A percentile compares a stretch with the other conserved stretches of the same genome.
Conservation (phyloP, 192 early-diverging fungal genomes). For the Spizellomyces sp. region DNA sequence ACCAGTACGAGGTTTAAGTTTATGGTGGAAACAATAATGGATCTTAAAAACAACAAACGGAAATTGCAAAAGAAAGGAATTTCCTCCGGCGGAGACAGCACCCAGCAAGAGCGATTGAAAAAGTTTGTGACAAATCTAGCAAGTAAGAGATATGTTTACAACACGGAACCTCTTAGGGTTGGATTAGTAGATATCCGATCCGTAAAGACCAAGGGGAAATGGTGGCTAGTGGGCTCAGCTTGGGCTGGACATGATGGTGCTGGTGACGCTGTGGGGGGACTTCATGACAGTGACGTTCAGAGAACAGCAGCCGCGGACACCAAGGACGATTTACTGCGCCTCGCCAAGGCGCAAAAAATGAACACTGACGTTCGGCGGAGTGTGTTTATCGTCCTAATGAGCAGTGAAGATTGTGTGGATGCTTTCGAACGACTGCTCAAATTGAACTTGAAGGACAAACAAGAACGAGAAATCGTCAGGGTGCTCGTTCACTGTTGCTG, state of each 20-base stretch:
- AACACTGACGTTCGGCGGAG: conserved; percentile 92
- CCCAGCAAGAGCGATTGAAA: conserved; percentile 73
- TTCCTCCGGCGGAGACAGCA: conserved; percentile 44
- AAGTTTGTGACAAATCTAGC: conserved; percentile 72
- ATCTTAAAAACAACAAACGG: conserved; percentile 86
- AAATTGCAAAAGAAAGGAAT: conserved; percentile 62
- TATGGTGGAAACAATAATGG: conserved; percentile 92
- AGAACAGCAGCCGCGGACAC: conserved; percentile 22
- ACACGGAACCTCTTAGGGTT: conserved; percentile 78
- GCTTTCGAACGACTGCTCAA: conserved; percentile 84
- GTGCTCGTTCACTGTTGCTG: conserved; percentile 90
- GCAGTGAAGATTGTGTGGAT: conserved; percentile 93
- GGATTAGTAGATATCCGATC: conserved; percentile 82
- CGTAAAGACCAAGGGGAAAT: conserved; percentile 86
- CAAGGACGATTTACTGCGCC: conserved; percentile 59
- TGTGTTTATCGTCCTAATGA: conserved; percentile 92
- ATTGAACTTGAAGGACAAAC: conserved; percentile 84
- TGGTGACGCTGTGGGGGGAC: not conserved
- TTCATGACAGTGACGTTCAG: conserved; percentile 30
- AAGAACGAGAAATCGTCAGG: conserved; percentile 93
- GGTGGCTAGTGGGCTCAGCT: conserved; percentile 96
- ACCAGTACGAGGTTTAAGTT: conserved; percentile 72
- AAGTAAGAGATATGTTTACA: conserved; percentile 32
- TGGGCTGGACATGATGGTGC: conserved; percentile 80
- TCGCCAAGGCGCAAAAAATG: conserved; percentile 90